Percentiles rank a stretch among this genome's conserved stretches.
phyloP scores from a whole-genome alignment of 2,329 filamentous ascomycete species.

The Phaeosphaeriaceae sp. region DNA sequence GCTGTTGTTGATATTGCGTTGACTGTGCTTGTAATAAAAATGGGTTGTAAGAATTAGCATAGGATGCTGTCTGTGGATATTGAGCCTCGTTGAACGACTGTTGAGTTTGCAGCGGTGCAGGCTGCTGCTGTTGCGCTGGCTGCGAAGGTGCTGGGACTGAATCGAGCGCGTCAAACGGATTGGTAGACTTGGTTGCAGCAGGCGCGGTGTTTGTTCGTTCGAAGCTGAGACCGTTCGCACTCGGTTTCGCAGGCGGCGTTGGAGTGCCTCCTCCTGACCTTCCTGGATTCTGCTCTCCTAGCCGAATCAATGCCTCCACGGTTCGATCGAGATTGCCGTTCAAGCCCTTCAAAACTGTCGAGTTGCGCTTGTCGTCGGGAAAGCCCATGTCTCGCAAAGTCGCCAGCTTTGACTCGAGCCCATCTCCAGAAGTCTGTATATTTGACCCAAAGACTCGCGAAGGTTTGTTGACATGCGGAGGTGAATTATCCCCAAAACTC shows the following conservation, averaged over 20 bases:
- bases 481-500: constrained; percentile 44
- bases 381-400: constrained; percentile 93
- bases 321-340: constrained; percentile 86
- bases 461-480: constrained; percentile 65
- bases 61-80: constrained; percentile 33
- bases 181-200: constrained; percentile 33
- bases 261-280: constrained; percentile 56
- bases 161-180: constrained; percentile 56
- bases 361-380: constrained; percentile 79
- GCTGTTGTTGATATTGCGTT: constrained; percentile 31
- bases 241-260: constrained; percentile 56
- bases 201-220: constrained; percentile 46
- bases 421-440: constrained; percentile 62
- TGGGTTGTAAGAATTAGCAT: constrained; percentile 68
- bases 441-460: constrained; percentile 73
- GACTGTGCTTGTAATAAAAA: constrained; percentile 61
- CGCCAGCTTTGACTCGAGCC: constrained; percentile 77
- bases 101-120: constrained; percentile 39
- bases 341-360: constrained; percentile 79
- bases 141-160: constrained; percentile 29
- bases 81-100: constrained; percentile 30
- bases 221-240: constrained; percentile 55
- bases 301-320: constrained; percentile 80
- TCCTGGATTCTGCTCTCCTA: constrained; percentile 68
- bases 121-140: constrained; percentile 35